phyloP scores from a whole-genome alignment of 2,329 filamentous ascomycete species.

The Paracorniculantispora psalliotae region DNA sequence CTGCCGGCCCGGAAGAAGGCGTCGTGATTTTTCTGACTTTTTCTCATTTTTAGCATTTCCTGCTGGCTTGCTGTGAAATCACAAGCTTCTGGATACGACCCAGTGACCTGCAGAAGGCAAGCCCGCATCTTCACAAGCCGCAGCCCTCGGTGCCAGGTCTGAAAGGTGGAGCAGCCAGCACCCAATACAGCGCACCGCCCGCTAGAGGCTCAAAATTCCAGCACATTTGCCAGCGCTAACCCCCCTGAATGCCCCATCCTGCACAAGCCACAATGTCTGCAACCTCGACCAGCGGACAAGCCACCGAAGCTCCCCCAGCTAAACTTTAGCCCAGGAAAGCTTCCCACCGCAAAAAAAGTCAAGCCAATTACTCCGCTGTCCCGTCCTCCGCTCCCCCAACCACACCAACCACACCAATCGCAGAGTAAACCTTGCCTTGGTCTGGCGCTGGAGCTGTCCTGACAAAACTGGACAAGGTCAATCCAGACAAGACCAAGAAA shows the following conservation, averaged over 20 bases:
- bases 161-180: neutral
- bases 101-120: too few species aligned
- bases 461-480: neutral
- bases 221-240: neutral
- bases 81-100: neutral
- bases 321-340: too few species aligned
- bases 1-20: neutral
- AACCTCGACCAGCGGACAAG: neutral
- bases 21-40: too few species aligned
- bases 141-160: neutral
- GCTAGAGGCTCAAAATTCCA: too few species aligned
- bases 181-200: neutral
- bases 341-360: constrained; percentile 9
- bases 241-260: neutral
- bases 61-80: neutral
- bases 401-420: neutral
- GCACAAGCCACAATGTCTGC: constrained; percentile 2
- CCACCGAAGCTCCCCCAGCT: too few species aligned
- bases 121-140: neutral
- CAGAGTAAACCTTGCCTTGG: constrained; percentile 11
- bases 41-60: neutral
- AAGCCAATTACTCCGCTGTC: constrained; percentile 2
- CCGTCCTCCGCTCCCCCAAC: neutral
- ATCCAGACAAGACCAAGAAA: neutral
- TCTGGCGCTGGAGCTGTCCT: neutral